Evolutionary conservation across 345 rosid species (phyloP), one percentile per base, ranked within the genome.

Genomic region (Excoecaria cochinchinensis): DNA sequence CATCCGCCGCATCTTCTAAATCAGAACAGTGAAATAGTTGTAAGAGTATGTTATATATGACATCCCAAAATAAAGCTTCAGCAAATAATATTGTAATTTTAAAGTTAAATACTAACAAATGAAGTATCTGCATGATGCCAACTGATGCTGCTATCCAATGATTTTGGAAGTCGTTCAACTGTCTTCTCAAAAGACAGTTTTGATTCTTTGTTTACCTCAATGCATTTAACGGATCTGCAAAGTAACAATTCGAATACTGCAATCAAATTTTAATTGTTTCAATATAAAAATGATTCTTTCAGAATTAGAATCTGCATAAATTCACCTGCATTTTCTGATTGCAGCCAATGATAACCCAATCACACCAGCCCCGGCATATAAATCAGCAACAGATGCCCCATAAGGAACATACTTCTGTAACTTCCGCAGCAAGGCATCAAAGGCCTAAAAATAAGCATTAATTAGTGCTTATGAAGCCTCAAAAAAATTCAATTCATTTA

Each of bases 331-430:
- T 79, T 90, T 92, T 81, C 89, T 88, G 42, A 88, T 82, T 50
- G 92, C 90, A 75, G 95, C 97, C 83, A 95, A 81, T 40, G 99
- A 95, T 77, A 92, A 71, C 77, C 99, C 97, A 81, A 95, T 95
- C 66, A 88, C 94, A 63, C 99, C 97, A 74, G 97, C 97, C 88
- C 99, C 99, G 78, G 97, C 97, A 81, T 92, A 95, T 72, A 95
- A 85, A 84, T 95, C 99, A 80, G 93, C 85, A 80, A 95, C 95
- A 79, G 97, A 85, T 82, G 99, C 88, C 84, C 95, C 95, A 74
- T 76, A 66, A 76, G 95, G 92, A 25, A 92, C 97, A 82, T 87
- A 86, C 82, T 92, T 91, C 65, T 95, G 97, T 76, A 95, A 84
- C 89, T 91, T 91, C 84, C 86, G 88, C 31, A 95, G 94, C 88